These are phyloP conservation scores for Globisporangium yorkense DNA, from an alignment of 352 stramenopile genomes.

Conservation along the genomic window DNA sequence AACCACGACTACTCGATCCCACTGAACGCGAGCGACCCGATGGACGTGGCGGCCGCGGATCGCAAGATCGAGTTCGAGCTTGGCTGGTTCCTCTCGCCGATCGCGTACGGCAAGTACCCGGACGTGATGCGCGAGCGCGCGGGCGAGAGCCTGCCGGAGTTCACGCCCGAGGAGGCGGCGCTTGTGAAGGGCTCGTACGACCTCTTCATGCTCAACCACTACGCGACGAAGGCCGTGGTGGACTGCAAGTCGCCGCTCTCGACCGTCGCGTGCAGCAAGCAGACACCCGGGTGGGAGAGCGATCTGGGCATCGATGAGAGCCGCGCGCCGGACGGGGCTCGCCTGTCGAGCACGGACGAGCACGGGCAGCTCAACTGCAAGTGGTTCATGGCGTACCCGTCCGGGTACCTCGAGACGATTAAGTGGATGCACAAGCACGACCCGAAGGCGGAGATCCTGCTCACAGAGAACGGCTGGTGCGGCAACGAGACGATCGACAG, in stretches of 20 bases:
- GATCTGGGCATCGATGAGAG: slow-evolving; percentile 44
- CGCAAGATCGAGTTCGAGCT: slow-evolving; percentile 87
- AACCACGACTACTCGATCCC: slow-evolving; percentile 75
- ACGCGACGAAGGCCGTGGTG: slow-evolving; percentile 62
- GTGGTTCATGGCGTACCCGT: slow-evolving; percentile 37
- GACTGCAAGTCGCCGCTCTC: slow-evolving; percentile 39
- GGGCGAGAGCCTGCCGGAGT: slow-evolving; percentile 78
- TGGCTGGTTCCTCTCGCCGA: slow-evolving; percentile 89
- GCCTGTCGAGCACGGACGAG: no score
- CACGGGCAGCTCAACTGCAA: slow-evolving; percentile 17
- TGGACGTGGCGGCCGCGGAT: slow-evolving; percentile 56
- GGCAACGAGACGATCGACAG: slow-evolving; percentile 44
- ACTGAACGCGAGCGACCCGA: slow-evolving; percentile 52
- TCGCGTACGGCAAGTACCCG: slow-evolving; percentile 89
- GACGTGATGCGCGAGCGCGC: slow-evolving; percentile 18
- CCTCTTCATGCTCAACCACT: slow-evolving; percentile 95
- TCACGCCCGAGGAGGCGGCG: slow-evolving; percentile 68
- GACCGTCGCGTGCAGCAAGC: slow-evolving; percentile 20
- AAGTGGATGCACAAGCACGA: slow-evolving; percentile 63
- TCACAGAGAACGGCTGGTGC: slow-evolving; percentile 69
- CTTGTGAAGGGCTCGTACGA: slow-evolving; percentile 85
- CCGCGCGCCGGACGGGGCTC: slow-evolving; percentile 25
- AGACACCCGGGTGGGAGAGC: slow-evolving; percentile 32
- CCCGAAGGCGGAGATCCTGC: slow-evolving; percentile 32
- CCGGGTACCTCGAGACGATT: slow-evolving; percentile 53